phyloP scores from a whole-genome alignment of 2,329 filamentous ascomycete species.

The Graphilbum fragrans region DNA sequence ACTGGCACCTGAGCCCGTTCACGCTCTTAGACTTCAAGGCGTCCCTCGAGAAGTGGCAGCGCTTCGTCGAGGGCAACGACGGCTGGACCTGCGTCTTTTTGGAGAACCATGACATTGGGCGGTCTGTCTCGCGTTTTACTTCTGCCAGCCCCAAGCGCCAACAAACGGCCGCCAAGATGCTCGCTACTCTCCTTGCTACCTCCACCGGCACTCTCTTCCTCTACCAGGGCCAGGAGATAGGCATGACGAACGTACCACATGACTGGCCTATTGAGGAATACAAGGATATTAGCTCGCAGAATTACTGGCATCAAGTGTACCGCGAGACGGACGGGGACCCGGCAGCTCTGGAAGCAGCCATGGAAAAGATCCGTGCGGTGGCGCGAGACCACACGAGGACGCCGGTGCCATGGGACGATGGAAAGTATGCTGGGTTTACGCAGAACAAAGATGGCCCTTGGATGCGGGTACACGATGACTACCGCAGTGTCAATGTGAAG shows the following conservation, averaged over 20 bases:
- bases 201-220: constrained; percentile 40
- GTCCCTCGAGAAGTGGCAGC: constrained; percentile 38
- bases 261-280: constrained; percentile 34
- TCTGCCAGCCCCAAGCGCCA: constrained; percentile 27
- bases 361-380: too few relatives aligned
- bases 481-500: too few relatives aligned
- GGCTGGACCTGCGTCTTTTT: constrained; percentile 46
- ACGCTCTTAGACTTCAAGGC: too few relatives aligned
- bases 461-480: too few relatives aligned
- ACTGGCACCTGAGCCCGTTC: too few relatives aligned
- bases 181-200: constrained; percentile 31
- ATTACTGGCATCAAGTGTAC: too few relatives aligned
- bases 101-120: constrained; percentile 50
- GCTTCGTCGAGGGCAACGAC: constrained; percentile 36
- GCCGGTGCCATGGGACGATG: too few relatives aligned
- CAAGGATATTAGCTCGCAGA: constrained; percentile 33
- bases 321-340: too few relatives aligned
- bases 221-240: constrained; percentile 48
- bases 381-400: too few relatives aligned
- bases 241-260: constrained; percentile 37
- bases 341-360: too few relatives aligned
- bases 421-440: too few relatives aligned
- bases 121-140: constrained; percentile 38
- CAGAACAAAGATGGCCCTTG: too few relatives aligned
- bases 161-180: constrained; percentile 34